A percentile compares a stretch with the other conserved stretches of the same genome.
These are phyloP conservation scores for Wallacemonas rigidus DNA, from an alignment of 208 protist species.

Conservation along the genomic window DNA sequence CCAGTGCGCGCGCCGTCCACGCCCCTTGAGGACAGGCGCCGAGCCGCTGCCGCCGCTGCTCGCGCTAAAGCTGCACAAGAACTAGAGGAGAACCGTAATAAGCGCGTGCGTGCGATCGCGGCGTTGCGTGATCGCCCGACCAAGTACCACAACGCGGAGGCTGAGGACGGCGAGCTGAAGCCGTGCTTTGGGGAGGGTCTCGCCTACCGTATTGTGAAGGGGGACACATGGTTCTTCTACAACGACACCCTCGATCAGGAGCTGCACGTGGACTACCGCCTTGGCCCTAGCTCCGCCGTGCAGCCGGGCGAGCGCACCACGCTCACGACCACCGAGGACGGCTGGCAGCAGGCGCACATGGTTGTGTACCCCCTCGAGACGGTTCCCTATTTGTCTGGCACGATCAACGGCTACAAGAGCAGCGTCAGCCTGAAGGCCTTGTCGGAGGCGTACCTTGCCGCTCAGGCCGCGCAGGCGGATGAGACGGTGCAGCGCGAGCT, in stretches of 20 bases:
- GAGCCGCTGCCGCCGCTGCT: neutral
- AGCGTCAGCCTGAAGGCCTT: conserved; percentile 36
- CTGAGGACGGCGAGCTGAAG: conserved; percentile 36
- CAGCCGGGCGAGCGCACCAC: conserved; percentile 24
- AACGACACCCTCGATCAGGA: conserved; percentile 80
- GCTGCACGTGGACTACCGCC: conserved; percentile 60
- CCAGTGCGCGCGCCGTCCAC: neutral
- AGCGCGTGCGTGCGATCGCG: conserved; percentile 3
- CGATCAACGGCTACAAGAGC: conserved; percentile 36
- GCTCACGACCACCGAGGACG: conserved; percentile 33
- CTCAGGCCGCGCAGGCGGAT: conserved; percentile 18
- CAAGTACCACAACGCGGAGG: conserved; percentile 2
- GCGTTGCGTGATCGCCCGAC: neutral
- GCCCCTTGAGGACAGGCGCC: neutral
- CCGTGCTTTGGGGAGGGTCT: conserved; percentile 50
- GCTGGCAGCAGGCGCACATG: conserved; percentile 32
- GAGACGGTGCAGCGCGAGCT: conserved; percentile 17
- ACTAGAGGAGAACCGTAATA: neutral
- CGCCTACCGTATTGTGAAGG: conserved; percentile 55
- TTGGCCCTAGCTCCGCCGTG: conserved; percentile 46
- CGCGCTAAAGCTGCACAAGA: neutral
- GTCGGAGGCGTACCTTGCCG: conserved; percentile 30
- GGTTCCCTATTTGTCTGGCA: conserved; percentile 41
- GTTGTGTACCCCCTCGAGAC: conserved; percentile 65
- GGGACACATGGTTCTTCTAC: conserved; percentile 56